phyloP scores from a whole-genome alignment of 2,329 filamentous ascomycete genomes.

The Aspergillus brunneoviolaceus region DNA sequence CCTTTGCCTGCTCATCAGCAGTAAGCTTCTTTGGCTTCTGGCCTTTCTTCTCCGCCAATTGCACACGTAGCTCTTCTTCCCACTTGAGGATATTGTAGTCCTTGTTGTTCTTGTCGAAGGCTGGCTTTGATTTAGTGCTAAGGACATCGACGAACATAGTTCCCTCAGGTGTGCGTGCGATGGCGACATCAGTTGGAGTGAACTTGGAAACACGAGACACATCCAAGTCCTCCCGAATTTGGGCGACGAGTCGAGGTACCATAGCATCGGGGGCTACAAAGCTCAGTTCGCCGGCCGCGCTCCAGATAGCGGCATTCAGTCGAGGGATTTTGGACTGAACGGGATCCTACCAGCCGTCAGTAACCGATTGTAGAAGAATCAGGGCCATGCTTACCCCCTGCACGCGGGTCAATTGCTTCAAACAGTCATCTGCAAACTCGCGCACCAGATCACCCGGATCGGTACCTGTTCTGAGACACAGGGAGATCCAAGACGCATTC shows the following conservation, averaged over 20 bases:
- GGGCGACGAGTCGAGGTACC: constrained; percentile 70
- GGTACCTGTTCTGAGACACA: constrained; percentile 73
- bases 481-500: constrained; percentile 80
- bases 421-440: constrained; percentile 61
- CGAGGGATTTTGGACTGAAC: constrained; percentile 36
- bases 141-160: constrained; percentile 88
- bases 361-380: too few species aligned
- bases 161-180: constrained; percentile 86
- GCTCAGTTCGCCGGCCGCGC: constrained; percentile 83
- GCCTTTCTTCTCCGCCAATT: constrained; percentile 91
- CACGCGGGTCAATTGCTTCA: constrained; percentile 63
- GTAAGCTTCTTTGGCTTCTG: constrained; percentile 82
- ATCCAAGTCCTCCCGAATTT: constrained; percentile 73
- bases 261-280: constrained; percentile 87
- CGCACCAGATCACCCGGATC: constrained; percentile 79
- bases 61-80: constrained; percentile 86
- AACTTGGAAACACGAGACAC: constrained; percentile 67
- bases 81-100: constrained; percentile 96
- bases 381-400: constrained; percentile 50
- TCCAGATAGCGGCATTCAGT: constrained; percentile 69
- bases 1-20: constrained; percentile 82
- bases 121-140: constrained; percentile 71
- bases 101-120: constrained; percentile 84
- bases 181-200: constrained; percentile 85
- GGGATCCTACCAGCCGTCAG: constrained; percentile 27